These are phyloP conservation scores for Chlamydomonas incerta DNA, from an alignment of 139 green algal species.

Conservation along the genomic window DNA sequence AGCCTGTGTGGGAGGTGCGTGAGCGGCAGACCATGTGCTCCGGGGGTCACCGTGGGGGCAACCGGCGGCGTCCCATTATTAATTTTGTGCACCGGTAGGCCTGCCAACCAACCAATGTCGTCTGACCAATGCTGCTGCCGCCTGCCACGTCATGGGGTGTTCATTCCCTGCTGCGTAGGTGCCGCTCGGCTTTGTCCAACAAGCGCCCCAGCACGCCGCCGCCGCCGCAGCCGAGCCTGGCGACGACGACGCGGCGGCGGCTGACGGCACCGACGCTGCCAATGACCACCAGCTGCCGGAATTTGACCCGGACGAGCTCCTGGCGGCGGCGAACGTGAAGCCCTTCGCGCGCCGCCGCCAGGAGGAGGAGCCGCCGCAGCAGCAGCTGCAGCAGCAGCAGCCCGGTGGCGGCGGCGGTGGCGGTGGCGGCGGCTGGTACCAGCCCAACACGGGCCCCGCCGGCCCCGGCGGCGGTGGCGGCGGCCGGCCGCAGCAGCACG, in stretches of 20 bases:
- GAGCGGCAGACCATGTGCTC: too few relatives aligned
- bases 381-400: neutral
- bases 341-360: neutral
- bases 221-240: too few relatives aligned
- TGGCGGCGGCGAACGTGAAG: neutral
- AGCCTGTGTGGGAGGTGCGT: neutral
- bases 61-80: too few relatives aligned
- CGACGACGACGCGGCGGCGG: neutral
- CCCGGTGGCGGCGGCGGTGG: neutral
- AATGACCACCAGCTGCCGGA: neutral
- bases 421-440: neutral
- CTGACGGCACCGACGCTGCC: neutral
- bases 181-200: too few relatives aligned
- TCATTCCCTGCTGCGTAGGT: too few relatives aligned
- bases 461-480: neutral
- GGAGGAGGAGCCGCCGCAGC: neutral
- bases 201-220: too few relatives aligned
- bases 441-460: neutral
- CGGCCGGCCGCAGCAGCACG: too few relatives aligned
- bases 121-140: too few relatives aligned
- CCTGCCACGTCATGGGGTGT: too few relatives aligned
- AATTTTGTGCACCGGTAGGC: too few relatives aligned
- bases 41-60: too few relatives aligned
- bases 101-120: too few relatives aligned
- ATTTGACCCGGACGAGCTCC: neutral